Conservation (phyloP, 352 stramenopile genomes). For the Phytophthora ramorum region DNA sequence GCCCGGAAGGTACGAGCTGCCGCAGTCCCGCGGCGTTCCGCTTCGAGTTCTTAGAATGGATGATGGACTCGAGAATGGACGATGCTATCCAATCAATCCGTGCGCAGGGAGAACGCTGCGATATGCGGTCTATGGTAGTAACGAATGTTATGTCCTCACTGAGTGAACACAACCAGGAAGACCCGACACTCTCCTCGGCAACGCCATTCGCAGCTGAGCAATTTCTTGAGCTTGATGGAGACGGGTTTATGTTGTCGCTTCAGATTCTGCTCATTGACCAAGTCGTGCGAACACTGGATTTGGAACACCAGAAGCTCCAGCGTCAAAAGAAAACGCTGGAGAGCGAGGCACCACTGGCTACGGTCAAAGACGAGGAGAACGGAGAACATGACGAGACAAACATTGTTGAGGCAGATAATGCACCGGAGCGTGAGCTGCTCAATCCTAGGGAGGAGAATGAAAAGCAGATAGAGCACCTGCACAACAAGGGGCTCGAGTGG, state of each 20-base stretch:
- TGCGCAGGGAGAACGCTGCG: slow-evolving; percentile 68
- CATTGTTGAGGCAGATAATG: background rate
- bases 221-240: slow-evolving; percentile 73
- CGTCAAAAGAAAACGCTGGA: slow-evolving; percentile 35
- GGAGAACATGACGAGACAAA: slow-evolving; percentile 21
- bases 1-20: slow-evolving; percentile 76
- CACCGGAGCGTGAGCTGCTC: slow-evolving; percentile 4
- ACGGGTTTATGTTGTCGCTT: slow-evolving; percentile 75
- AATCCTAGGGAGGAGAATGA: slow-evolving; percentile 35
- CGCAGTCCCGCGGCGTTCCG: slow-evolving; percentile 68
- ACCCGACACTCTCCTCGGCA: background rate
- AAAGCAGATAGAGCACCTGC: slow-evolving; percentile 54
- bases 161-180: slow-evolving; percentile 40
- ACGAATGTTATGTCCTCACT: slow-evolving; percentile 56
- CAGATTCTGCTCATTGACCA: slow-evolving; percentile 88
- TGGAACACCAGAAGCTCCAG: slow-evolving; percentile 60
- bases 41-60: slow-evolving; percentile 88
- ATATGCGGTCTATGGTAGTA: slow-evolving; percentile 76
- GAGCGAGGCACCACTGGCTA: slow-evolving; percentile 18
- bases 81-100: slow-evolving; percentile 77
- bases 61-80: slow-evolving; percentile 70
- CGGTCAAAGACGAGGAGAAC: background rate
- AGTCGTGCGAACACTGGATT: slow-evolving; percentile 65
- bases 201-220: slow-evolving; percentile 45
- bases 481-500: slow-evolving; percentile 85